These are phyloP conservation scores for Zygoascus flipseniorum DNA, from an alignment of 805 yeast species.

Conservation along the genomic window DNA sequence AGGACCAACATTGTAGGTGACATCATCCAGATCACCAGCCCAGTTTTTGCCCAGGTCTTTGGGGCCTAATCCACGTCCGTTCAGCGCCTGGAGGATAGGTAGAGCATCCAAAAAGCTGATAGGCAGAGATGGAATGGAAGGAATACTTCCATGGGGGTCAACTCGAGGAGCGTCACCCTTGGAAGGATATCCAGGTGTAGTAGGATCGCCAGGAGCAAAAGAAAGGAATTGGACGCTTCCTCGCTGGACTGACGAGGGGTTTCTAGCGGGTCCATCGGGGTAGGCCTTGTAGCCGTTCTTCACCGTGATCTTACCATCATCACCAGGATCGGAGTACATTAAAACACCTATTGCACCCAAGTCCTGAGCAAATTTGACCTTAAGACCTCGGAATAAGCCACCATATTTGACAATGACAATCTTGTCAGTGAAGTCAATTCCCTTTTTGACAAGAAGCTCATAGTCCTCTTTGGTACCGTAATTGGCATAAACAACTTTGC, in stretches of 20 bases:
- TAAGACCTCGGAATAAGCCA: conserved; percentile 57
- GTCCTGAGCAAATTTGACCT: conserved; percentile 69
- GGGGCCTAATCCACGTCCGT: conserved; percentile 45
- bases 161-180: conserved; percentile 41
- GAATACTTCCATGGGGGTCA: conserved; percentile 45
- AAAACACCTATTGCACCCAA: conserved; percentile 60
- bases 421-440: conserved; percentile 46
- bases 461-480: conserved; percentile 61
- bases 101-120: conserved; percentile 53
- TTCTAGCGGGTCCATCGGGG: conserved; percentile 71
- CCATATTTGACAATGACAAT: conserved; percentile 66
- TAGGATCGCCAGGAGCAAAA: conserved; percentile 65
- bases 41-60: conserved; percentile 37
- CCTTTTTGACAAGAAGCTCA: conserved; percentile 36
- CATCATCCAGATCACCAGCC: conserved; percentile 36
- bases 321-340: conserved; percentile 63
- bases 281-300: conserved; percentile 55
- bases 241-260: conserved; percentile 68
- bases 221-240: conserved; percentile 64
- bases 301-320: conserved; percentile 39
- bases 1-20: conserved; percentile 49
- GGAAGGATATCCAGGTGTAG: conserved; percentile 62
- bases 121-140: conserved; percentile 64
- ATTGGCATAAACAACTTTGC: conserved; percentile 55
- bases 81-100: conserved; percentile 51